Conservation (phyloP, 2,329 filamentous ascomycete genomes). For the Monosporascus sp. region DNA sequence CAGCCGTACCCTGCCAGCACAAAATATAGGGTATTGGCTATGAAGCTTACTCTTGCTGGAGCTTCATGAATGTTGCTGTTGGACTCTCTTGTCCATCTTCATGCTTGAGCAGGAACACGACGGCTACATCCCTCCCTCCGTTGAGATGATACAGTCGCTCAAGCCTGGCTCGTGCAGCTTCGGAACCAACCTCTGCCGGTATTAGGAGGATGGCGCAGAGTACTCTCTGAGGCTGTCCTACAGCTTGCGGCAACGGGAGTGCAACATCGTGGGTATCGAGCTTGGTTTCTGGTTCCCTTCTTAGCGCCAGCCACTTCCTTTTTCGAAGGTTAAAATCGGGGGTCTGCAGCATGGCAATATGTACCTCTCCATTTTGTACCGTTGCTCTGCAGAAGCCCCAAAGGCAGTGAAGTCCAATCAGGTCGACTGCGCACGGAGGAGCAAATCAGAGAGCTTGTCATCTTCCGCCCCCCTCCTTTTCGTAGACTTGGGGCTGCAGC, state of each 20-base stretch:
- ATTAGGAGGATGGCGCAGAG: conserved; percentile 38
- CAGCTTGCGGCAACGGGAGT: conserved; percentile 25
- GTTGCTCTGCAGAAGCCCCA: conserved; percentile 17
- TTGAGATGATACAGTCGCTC: conserved; percentile 36
- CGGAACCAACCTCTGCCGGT: conserved; percentile 27
- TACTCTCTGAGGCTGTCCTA: conserved; percentile 8
- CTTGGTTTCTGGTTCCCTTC: conserved; percentile 32
- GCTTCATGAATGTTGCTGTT: conserved; percentile 31
- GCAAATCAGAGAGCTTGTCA: conserved; percentile 21
- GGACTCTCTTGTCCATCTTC: conserved; percentile 16
- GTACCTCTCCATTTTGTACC: conserved; percentile 23
- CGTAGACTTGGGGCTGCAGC: not conserved
- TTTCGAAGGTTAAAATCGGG: not conserved
- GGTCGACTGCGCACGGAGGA: conserved; percentile 23
- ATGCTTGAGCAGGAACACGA: conserved; percentile 38
- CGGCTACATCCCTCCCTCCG: conserved; percentile 32
- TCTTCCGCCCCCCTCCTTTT: conserved; percentile 2
- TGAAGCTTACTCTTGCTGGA: conserved; percentile 38
- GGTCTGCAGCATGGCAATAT: not conserved
- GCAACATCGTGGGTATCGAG: conserved; percentile 41
- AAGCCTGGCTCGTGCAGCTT: conserved; percentile 27
- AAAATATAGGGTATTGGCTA: not conserved
- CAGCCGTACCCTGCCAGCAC: conserved; percentile 1
- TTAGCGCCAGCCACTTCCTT: conserved; percentile 6
- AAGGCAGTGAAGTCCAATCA: conserved; percentile 21